Base-by-base conservation (phyloP, 2,329 filamentous ascomycete genomes). In the Ascochyta fabae region DNA sequence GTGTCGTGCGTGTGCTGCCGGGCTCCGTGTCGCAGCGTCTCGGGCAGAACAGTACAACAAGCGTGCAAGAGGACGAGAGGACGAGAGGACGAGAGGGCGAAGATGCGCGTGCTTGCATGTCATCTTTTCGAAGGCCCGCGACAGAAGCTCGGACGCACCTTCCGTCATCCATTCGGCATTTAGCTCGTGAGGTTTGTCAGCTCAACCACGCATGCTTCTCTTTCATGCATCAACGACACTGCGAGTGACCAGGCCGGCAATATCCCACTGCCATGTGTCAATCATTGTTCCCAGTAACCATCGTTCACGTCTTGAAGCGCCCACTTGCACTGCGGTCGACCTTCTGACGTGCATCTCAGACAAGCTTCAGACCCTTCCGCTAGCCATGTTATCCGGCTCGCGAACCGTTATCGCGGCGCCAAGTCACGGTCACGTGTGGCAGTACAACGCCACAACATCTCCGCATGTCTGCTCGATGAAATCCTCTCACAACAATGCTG, bases 21-120 rank as follows among this genome's bases (percentile, higher is more conserved):
- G 44, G 53, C 70, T 71, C 70, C 70, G 49, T 55, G 27, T 62
- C 27, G 56, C 61, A 65, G 61, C 62, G 63, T 58, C 31, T 45
- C 48, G 41, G 61, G 61, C 59, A 62, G 36, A 43, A 48, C 57
- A 52, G 13, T 40, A 38, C 39, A 42, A 34, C 35, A 46, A 43
- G 53, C 53, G 47, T 56, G 24, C 51, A 39, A 33, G 31, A 50
- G 34, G 36, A 26, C 24, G 24, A 26, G 24, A 6, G 34, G 36
- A 26, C 24, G 24, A 26, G 24, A 6, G 24, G 24, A 7, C 47
- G 51, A 43, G 36, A 9, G n/a, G 43, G 42, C 38, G 19, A 19
- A 19, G 19, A 19, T 19, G 36, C 47, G 53, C 53, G 24, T 48
- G 47, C 26, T 43, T 40, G 31, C 31, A 27, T 56, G 47, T 13